These are phyloP conservation scores for Hyaloperonospora arabidopsidis DNA, from an alignment of 352 stramenopile species.

Conservation along the genomic window DNA sequence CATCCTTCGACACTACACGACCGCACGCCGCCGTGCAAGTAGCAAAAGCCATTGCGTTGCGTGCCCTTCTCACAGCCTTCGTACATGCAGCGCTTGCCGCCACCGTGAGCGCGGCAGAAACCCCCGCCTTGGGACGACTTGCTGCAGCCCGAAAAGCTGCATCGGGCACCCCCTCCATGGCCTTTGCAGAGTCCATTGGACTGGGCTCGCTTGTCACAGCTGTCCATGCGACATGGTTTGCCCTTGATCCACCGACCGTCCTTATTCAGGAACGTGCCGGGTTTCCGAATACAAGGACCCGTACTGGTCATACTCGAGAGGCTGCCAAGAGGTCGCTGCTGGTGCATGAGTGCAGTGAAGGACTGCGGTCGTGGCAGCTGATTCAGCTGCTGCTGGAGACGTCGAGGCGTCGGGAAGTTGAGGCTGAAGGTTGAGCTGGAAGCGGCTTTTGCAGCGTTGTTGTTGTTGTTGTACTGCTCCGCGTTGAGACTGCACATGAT, in stretches of 20 bases:
- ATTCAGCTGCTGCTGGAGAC: constrained; percentile 11
- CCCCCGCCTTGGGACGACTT: constrained; percentile 72
- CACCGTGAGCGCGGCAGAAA: constrained; percentile 67
- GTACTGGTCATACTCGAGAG: constrained; percentile 12
- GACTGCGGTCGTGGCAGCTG: constrained; percentile 16
- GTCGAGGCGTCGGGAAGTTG: constrained; percentile 14
- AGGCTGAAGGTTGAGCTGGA: constrained; percentile 9
- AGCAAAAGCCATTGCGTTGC: constrained; percentile 77
- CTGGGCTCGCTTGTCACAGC: constrained; percentile 71
- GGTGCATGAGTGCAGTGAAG: constrained; percentile 28
- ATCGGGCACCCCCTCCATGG: constrained; percentile 73
- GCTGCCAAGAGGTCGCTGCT: constrained; percentile 13
- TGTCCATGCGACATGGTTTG: constrained; percentile 66
- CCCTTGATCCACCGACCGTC: constrained; percentile 84
- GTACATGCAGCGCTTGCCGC: constrained; percentile 71
- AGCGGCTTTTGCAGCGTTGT: background rate
- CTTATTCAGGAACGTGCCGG: constrained; percentile 83
- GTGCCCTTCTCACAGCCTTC: constrained; percentile 71
- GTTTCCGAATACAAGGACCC: constrained; percentile 50
- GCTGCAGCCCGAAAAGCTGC: constrained; percentile 58
- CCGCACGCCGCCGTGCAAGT: constrained; percentile 66
- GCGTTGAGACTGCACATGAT: constrained; percentile 70
- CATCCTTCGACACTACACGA: constrained; percentile 63
- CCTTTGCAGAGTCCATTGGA: constrained; percentile 76
- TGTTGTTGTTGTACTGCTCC: constrained; percentile 18